Percentiles rank a stretch among this genome's conserved stretches.
Conservation (phyloP, 108 stramenopile genomes). For the Craspedostauros australis region DNA sequence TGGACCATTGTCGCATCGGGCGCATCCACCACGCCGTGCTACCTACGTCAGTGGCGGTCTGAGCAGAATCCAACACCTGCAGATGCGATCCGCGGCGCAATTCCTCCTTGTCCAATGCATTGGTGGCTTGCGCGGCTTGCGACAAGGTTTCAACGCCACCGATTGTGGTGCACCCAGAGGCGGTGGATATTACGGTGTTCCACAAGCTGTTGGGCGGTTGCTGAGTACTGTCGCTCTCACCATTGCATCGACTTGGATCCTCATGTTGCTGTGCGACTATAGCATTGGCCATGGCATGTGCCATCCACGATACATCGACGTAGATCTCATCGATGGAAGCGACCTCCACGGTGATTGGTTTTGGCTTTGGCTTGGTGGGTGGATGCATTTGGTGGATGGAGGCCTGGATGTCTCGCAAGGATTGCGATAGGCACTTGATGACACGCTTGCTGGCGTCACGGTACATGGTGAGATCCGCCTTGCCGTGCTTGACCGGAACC, state of each 20-base stretch:
- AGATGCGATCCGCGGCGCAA: conserved; percentile 13
- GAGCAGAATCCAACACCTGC: conserved; percentile 7
- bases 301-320: too few relatives aligned
- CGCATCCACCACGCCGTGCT: conserved; percentile 17
- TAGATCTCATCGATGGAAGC: background rate
- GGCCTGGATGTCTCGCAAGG: background rate
- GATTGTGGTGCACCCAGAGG: conserved; percentile 6
- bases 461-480: conserved; percentile 55
- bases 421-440: conserved; percentile 8
- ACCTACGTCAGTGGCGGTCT: conserved; percentile 1
- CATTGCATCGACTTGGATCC: too few relatives aligned
- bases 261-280: background rate
- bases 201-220: too few relatives aligned
- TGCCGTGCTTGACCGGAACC: conserved; percentile 42
- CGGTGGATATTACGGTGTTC: background rate
- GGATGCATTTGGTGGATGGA: background rate
- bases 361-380: background rate
- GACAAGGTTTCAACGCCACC: conserved; percentile 25
- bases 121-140: conserved; percentile 7
- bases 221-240: too few relatives aligned
- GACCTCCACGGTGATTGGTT: too few relatives aligned
- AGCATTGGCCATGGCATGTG: too few relatives aligned
- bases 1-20: conserved; percentile 11
- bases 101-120: conserved; percentile 14
- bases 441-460: conserved; percentile 33